Base-by-base conservation (phyloP, 108 stramenopile species). In the Skeletonema menzelii region DNA sequence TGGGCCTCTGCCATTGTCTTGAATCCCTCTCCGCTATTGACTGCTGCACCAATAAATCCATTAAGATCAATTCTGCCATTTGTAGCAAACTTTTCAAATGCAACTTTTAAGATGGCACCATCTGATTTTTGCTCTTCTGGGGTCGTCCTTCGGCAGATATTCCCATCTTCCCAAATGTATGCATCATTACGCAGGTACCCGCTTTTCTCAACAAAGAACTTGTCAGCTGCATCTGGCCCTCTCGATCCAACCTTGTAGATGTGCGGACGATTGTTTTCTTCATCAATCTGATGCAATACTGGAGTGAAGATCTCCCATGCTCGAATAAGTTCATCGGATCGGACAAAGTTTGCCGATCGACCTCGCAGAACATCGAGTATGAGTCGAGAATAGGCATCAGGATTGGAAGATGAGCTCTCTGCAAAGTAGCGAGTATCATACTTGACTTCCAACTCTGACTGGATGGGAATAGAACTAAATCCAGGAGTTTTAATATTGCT, bases 271-370 rank as follows among this genome's bases (percentile, higher is more conserved):
- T 92, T 71, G 46, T 86, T 88, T 20, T 86, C 83, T 8, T 82
- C 59, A 24, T 98, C 98, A 65, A 99, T 95, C 53, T 73, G 65
- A 57, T 97, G 90, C 8, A 99, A 73, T 7, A 98, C 72, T 8
- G 98, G 98, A 17, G 96, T 97, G 67, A 98, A 98, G 22, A 99
- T 95, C 42, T 96, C 90, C 98, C 99, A 99, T 27, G 95, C 85
- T 27, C 92, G 79, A 12, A 85, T 82, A 12, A 99, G 91, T 80
- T 99, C 98, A 72, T 99, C 98, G 35, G 91, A 89, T 24, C 97
- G 87, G 7, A 99, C 98, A 81, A 99, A 99, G 22, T 94, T 90
- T 7, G 88, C 85, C 60, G 95, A 94, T 27, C 87, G 83, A 8
- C 97, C 97, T 14, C 91, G 88, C 4, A 99, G 79, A 10, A 98